Conservation (phyloP, 768 basidiomycete species). For the Lactifluus subvellereus region DNA sequence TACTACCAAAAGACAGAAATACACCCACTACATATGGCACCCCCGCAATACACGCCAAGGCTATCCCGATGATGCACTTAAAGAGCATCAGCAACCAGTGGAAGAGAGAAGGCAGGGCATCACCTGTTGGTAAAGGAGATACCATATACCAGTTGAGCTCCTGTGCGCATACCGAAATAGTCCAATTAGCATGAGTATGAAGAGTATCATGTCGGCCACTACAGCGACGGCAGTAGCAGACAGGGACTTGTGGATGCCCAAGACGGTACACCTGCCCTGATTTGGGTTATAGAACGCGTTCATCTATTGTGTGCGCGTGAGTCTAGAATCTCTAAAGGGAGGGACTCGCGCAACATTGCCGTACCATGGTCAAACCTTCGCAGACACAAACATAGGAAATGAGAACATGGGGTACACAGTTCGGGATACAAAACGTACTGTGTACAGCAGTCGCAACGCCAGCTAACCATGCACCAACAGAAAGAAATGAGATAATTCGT, state of each 20-base stretch:
- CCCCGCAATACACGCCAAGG: not conserved
- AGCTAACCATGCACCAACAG: not conserved
- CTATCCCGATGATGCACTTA: not conserved
- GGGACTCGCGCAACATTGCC: not conserved
- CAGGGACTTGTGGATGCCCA: not conserved
- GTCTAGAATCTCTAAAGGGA: not conserved
- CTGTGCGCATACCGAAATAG: not conserved
- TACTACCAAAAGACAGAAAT: not conserved
- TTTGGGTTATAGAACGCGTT: not conserved
- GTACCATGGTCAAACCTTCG: not conserved
- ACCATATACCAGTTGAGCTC: not conserved
- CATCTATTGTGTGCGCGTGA: not conserved
- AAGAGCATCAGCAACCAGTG: not conserved
- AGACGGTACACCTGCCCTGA: not conserved
- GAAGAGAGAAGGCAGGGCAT: not conserved
- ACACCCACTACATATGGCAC: not conserved
- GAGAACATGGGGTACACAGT: not conserved
- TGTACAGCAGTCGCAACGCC: not conserved
- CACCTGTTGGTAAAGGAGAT: slow-evolving; percentile 5
- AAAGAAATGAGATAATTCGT: not conserved
- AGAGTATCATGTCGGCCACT: not conserved
- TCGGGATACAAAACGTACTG: not conserved
- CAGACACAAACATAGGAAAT: not conserved
- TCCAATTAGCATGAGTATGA: not conserved
- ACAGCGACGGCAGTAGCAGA: no score